phyloP scores from a whole-genome alignment of 1,139 yeast genomes.

The Kodamaea anthophila region DNA sequence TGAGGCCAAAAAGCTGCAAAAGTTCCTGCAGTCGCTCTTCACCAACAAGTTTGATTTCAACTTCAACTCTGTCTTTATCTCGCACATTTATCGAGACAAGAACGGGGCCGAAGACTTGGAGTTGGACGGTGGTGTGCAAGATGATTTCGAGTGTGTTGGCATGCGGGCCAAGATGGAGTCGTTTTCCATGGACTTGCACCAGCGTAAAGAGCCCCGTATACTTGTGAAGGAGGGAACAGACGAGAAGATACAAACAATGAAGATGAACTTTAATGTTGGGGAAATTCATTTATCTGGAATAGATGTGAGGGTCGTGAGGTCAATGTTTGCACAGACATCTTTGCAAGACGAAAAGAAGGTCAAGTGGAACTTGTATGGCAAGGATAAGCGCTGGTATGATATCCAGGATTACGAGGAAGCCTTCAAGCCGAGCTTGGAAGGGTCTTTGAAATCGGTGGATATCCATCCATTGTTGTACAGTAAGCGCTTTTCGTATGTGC shows the following conservation, averaged over 20 bases:
- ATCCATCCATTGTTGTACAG: constrained; percentile 33
- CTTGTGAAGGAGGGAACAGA: constrained; percentile 28
- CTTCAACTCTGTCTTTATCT: constrained; percentile 33
- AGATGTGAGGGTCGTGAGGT: constrained; percentile 33
- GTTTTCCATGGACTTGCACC: constrained; percentile 40
- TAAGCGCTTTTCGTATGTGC: constrained; percentile 32
- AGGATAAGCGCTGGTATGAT: constrained; percentile 39
- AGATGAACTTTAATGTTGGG: constrained; percentile 42
- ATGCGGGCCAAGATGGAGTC: constrained; percentile 35
- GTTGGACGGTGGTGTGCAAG: constrained; percentile 7
- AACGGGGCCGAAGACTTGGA: too few species aligned
- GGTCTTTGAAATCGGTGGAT: constrained; percentile 18
- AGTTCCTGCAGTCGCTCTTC: constrained; percentile 39
- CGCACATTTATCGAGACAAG: constrained; percentile 33
- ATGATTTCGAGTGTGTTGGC: constrained; percentile 35
- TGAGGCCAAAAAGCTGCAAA: constrained; percentile 26
- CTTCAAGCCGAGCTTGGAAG: constrained; percentile 22
- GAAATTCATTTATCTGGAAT: constrained; percentile 36
- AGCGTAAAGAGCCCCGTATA: constrained; percentile 33
- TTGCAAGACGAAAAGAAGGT: constrained; percentile 13
- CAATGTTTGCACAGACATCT: constrained; percentile 26
- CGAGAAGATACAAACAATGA: constrained; percentile 26
- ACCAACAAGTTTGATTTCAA: constrained; percentile 38
- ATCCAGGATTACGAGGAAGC: constrained; percentile 38
- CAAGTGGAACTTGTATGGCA: constrained; percentile 24